Evolutionary conservation across 805 yeast genomes (phyloP).

Genomic region (Debaryomyces prosopidis): DNA sequence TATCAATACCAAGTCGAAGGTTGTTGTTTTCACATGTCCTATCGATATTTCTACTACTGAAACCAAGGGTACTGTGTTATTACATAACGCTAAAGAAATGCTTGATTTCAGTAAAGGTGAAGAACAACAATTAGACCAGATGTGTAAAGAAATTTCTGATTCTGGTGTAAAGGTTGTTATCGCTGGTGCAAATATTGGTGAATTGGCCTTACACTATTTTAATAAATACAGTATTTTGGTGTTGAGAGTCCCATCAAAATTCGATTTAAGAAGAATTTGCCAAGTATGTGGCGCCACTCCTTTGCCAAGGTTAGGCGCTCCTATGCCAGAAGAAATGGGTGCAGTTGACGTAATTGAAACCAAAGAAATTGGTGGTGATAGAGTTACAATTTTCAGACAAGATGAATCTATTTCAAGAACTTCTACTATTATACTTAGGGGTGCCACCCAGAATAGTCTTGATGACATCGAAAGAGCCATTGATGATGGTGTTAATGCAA

Average conservation of each 20-base stretch:
- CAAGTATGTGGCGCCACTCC: constrained; percentile 98
- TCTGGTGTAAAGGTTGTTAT: constrained; percentile 85
- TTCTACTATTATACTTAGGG: constrained; percentile 90
- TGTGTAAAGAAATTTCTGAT: constrained; percentile 78
- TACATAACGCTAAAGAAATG: constrained; percentile 97
- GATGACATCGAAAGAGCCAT: constrained; percentile 97
- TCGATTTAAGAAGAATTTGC: constrained; percentile 89
- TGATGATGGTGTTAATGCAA: constrained; percentile 92
- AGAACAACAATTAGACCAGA: constrained; percentile 86
- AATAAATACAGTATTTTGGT: constrained; percentile 84
- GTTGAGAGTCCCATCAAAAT: constrained; percentile 88
- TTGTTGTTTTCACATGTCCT: constrained; percentile 91
- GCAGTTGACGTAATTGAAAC: constrained; percentile 84
- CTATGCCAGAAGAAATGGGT: constrained; percentile 94
- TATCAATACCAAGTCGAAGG: constrained; percentile 63
- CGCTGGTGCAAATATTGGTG: constrained; percentile 95
- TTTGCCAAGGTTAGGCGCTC: constrained; percentile 89
- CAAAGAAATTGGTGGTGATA: constrained; percentile 94
- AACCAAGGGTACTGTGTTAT: constrained; percentile 94
- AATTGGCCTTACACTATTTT: constrained; percentile 87
- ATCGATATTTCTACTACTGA: constrained; percentile 95
- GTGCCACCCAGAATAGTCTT: constrained; percentile 91
- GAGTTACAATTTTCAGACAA: constrained; percentile 93
- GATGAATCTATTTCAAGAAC: constrained; percentile 68
- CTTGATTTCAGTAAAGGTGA: constrained; percentile 94